Evolutionary conservation across 2,329 filamentous ascomycete genomes (phyloP).

Genomic region (Orbilia brochopaga): DNA sequence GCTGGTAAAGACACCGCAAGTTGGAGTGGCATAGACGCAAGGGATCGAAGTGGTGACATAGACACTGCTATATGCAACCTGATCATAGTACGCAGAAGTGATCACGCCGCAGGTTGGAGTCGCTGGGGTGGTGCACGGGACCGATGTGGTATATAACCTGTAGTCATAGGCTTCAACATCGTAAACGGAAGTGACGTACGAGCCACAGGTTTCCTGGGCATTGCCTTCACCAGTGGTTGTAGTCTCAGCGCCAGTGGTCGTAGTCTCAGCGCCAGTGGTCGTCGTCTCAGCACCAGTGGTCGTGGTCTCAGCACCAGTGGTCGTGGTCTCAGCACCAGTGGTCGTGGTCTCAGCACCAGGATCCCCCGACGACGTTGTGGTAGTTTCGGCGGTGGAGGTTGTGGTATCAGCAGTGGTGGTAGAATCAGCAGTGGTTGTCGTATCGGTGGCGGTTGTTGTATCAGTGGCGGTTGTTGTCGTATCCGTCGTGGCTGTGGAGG

Average conservation of each 20-base stretch:
- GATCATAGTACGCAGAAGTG: too few species aligned
- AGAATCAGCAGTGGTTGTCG: background rate
- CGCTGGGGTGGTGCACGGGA: constrained; percentile 1
- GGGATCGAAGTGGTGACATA: background rate
- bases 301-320: background rate
- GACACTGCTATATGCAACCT: too few species aligned
- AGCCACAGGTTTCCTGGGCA: too few species aligned
- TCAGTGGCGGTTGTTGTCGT: background rate
- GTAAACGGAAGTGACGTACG: too few species aligned
- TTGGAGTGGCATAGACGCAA: background rate
- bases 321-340: background rate
- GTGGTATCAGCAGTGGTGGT: background rate
- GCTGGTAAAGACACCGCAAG: background rate
- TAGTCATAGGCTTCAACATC: too few species aligned
- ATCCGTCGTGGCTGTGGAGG: background rate
- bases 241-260: background rate
- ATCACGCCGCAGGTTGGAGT: constrained; percentile 1
- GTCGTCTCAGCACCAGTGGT: background rate
- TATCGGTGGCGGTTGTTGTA: background rate
- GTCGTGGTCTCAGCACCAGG: background rate
- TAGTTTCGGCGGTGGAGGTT: constrained; percentile 1
- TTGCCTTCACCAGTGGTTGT: background rate
- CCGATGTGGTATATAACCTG: too few species aligned
- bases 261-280: background rate
- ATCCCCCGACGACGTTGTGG: too few species aligned